Conservation (phyloP, 306 rosid genomes). For the Trichosanthes cucumerina region DNA sequence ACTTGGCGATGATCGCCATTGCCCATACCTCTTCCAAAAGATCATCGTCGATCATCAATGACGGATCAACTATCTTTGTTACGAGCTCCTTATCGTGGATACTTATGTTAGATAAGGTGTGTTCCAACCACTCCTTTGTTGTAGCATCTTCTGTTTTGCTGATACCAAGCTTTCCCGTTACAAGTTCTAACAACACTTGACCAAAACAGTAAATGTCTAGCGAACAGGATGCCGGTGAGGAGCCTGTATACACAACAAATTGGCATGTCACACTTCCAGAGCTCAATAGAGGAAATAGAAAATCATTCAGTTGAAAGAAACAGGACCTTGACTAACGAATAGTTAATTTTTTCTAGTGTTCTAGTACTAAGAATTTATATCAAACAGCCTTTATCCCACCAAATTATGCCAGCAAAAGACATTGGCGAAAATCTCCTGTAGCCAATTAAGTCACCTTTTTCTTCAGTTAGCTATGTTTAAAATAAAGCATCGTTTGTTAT, state of each 20-base stretch:
- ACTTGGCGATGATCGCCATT: constrained; percentile 79
- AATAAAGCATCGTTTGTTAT: background rate
- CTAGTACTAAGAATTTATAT: background rate
- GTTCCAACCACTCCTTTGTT: constrained; percentile 68
- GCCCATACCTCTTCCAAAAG: constrained; percentile 94
- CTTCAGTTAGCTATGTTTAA: background rate
- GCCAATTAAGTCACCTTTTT: background rate
- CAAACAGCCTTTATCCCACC: background rate
- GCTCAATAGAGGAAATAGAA: background rate
- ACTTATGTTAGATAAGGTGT: constrained; percentile 44
- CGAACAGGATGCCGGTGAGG: constrained; percentile 42
- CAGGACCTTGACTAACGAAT: background rate
- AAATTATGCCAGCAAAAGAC: background rate
- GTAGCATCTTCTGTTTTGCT: constrained; percentile 54
- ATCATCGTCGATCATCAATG: constrained; percentile 78
- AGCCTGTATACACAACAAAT: constrained; percentile 34
- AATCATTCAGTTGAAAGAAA: background rate
- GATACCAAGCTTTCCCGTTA: constrained; percentile 69
- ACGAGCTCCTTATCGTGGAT: constrained; percentile 58
- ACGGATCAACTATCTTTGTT: constrained; percentile 64
- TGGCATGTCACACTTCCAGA: background rate
- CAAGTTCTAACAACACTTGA: constrained; percentile 74
- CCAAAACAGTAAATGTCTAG: constrained; percentile 80
- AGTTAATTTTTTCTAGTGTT: background rate
- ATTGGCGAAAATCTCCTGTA: background rate